phyloP scores from a whole-genome alignment of 768 basidiomycete genomes.

The Mycena capillaripes region DNA sequence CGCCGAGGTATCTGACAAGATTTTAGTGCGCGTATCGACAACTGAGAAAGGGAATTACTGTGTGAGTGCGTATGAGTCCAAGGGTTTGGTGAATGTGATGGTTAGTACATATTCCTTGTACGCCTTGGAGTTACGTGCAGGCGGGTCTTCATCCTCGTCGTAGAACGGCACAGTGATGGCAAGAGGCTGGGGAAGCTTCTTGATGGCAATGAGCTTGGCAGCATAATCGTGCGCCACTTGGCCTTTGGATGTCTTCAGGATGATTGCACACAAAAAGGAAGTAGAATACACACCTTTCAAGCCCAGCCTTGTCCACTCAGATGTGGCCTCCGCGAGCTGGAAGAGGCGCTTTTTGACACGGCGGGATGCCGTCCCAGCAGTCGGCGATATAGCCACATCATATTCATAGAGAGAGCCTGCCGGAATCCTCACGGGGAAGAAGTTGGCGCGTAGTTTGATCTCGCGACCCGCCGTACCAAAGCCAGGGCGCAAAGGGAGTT shows the following conservation, averaged over 20 bases:
- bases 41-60: conserved; percentile 57
- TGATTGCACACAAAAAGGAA: background rate
- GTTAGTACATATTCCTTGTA: conserved; percentile 62
- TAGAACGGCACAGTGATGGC: conserved; percentile 59
- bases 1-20: conserved; percentile 63
- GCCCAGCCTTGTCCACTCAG: conserved; percentile 65
- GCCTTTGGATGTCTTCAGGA: background rate
- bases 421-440: conserved; percentile 71
- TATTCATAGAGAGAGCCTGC: conserved; percentile 72
- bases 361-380: conserved; percentile 61
- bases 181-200: conserved; percentile 60
- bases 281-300: conserved; percentile 49
- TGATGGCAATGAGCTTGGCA: conserved; percentile 64
- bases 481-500: conserved; percentile 71
- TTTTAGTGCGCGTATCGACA: conserved; percentile 43
- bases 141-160: conserved; percentile 62
- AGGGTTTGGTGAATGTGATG: conserved; percentile 55
- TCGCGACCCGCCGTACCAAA: conserved; percentile 65
- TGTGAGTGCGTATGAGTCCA: conserved; percentile 67
- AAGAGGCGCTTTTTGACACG: conserved; percentile 73
- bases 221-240: conserved; percentile 71
- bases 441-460: conserved; percentile 74
- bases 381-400: conserved; percentile 67
- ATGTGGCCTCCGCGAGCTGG: conserved; percentile 68
- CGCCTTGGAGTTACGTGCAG: conserved; percentile 55